Conservation (phyloP, 2,329 filamentous ascomycete genomes). For the Cryoendolithus antarcticus region DNA sequence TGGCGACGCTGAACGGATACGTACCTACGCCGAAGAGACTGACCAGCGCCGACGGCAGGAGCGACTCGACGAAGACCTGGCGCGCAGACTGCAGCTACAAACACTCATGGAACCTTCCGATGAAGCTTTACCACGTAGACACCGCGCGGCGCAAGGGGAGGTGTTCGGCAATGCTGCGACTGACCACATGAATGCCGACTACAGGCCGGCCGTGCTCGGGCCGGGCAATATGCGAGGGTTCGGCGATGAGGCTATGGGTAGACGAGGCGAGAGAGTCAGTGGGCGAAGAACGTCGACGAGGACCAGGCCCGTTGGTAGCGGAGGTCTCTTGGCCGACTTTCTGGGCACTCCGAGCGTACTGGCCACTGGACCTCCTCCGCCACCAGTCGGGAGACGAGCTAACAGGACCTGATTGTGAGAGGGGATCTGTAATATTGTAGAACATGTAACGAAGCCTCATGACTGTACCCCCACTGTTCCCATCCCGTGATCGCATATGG, state of each 20-base stretch:
- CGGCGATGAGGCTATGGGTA: slow-evolving; percentile 20
- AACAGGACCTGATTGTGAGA: too few relatives aligned
- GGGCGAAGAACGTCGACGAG: slow-evolving; percentile 15
- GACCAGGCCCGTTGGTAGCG: slow-evolving; percentile 6
- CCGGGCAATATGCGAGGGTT: slow-evolving; percentile 22
- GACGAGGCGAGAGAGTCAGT: slow-evolving; percentile 19
- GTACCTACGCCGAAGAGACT: slow-evolving; percentile 26
- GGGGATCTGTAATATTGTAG: too few relatives aligned
- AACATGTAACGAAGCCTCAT: too few relatives aligned
- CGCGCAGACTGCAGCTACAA: slow-evolving; percentile 39
- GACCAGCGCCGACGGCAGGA: slow-evolving; percentile 32
- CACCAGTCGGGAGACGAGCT: neutral
- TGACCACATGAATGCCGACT: slow-evolving; percentile 52
- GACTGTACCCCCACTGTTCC: too few relatives aligned
- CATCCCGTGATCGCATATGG: too few relatives aligned
- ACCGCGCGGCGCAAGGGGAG: slow-evolving; percentile 16
- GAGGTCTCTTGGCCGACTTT: slow-evolving; percentile 20
- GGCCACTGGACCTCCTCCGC: slow-evolving; percentile 7
- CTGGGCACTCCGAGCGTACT: slow-evolving; percentile 24
- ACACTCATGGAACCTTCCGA: slow-evolving; percentile 19
- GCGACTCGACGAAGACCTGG: slow-evolving; percentile 37
- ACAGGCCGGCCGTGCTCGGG: slow-evolving; percentile 22
- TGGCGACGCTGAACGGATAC: slow-evolving; percentile 7
- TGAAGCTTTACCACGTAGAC: slow-evolving; percentile 18
- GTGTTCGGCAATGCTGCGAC: slow-evolving; percentile 38